Evolutionary conservation across 371 early-diverging fungal species (phyloP), one percentile per base, ranked within the genome.

Genomic region (Mortierella sp.): DNA sequence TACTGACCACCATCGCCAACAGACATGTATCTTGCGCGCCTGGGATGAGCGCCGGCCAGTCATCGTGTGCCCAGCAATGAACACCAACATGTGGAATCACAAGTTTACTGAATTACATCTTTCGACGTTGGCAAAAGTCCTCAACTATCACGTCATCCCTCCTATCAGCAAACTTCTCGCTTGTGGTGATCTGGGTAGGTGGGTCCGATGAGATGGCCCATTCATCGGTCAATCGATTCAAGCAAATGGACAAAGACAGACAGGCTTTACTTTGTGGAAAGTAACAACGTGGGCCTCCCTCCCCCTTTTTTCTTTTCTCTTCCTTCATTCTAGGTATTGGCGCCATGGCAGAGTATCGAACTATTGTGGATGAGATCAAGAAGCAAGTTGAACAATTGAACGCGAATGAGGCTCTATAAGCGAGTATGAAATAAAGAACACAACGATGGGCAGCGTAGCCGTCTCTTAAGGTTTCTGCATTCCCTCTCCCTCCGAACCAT

Each of bases 31-130:
- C 13, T 64, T 95, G 45, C 80, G 98, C 4, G 98, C 98, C 1
- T 97, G 98, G 97, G 93, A 96, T 67, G 78, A 82, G 38, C 58
- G 41, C 0, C 86, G 87, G 57, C 87, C 93, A 47, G 94, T 78
- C 13, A 53, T 96, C 19, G 87, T 92, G 7, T 93, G 93, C 58
- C 99, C 99, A 6, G 98, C 98, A 6, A 98, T 98, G 98, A 98
- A 98, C 71, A 96, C 97, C 12, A 86, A 89, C 81, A 98, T 98
- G 98, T 98, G 95, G 94, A 82, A 89, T 28, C 96, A 98, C 80
- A 97, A 95, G 19, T 86, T 95, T 24, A 98, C 99, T 0, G 71
- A 70, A 8, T 80, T 70, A 31, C 97, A 97, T 72, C 68, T 96
- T 28, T 61, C 69, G 0, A 65, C 83, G 2, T 64, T 95, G 21